Evolutionary conservation across 495 filamentous ascomycete genomes (phyloP), one percentile per base, ranked within the genome.

Genomic region (Platismatia glauca): DNA sequence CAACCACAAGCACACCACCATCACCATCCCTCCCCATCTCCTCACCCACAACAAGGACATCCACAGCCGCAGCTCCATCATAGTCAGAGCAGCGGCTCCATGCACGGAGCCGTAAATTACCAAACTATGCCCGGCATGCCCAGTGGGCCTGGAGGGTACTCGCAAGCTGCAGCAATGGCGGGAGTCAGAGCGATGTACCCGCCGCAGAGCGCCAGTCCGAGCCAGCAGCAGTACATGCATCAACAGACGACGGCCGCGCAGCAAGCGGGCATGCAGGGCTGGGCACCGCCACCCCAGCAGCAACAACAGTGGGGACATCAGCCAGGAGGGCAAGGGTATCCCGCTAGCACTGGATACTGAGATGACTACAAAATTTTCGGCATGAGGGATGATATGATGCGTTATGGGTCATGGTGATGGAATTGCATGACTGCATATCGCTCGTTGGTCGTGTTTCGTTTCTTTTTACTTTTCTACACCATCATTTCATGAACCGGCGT

Each of bases 61-160:
- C 76, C 79, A 64, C 71, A 71, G 15, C 79, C 72, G 61, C 76
- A 78, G 58, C 76, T 84, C 67, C 79, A 80, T 56, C 74, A 82
- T 75, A 65, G 78, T 70, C 73, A 80, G 64, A 82, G 72, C 77
- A 83, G 46, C 85, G 86, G 70, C 81, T 86, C 70, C 81, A 85
- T 66, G 77, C 81, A 57, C 74, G 76, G 75, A 58, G 78, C 73
- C 63, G 75, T 85, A 71, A 79, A 80, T 60, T 86, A 85, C 62
- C 74, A 81, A 29, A 76, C 79, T 7, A 85, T 88, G 79, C 82
- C 81, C 53, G 77, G 79, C 43, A 77, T 87, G 71, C 66, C 65
- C 69, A 76, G 24, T 81, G 84, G 71, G 76, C 77, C 53, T 79
- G 80, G 63, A 70, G 76, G 56, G 67, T 81, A 41, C 72, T 61